Base-by-base conservation (phyloP, 2,329 filamentous ascomycete species). In the Ramularia endophylla region DNA sequence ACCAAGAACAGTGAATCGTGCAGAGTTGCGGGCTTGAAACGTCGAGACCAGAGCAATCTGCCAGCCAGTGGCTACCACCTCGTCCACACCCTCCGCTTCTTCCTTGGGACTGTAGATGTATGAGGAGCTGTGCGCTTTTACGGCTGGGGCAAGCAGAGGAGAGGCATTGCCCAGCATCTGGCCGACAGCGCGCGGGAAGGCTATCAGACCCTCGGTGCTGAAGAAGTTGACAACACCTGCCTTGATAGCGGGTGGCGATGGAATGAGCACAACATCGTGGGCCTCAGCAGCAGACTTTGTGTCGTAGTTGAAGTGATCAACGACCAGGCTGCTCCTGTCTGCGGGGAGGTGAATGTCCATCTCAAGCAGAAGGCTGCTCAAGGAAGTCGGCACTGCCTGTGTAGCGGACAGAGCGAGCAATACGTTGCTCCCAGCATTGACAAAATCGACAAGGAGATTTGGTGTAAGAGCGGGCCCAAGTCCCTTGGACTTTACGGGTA, bases 281-380 rank as follows among this genome's bases (percentile, higher is more conserved):
- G 81, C 78, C 51, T 95, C 88, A 36, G 80, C 61, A 4, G 90
- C 83, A 29, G 83, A 87, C 22, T 77, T 55, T 42, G 76, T 73
- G 60, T 97, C 90, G 68, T 92, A 92, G 70, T 87, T 85, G 79
- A 97, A 95, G 72, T 98, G 92, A 67, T 97, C 92, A 47, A 97
- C 83, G 5, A 95, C 83, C 43, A 90, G 72, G 43, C 86, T 81
- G 41, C 83, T 87, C 58, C 89, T 86, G 66, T 95, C 90, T 27
- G 79, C 69, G 28, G 92, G 87, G n/a, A 95, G 78, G 53, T 81
- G 74, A 59, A 98, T 85, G 61, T 95, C 90, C 63, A 95, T 75
- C 67, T 97, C 88, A 57, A 85, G 72, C 38, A 97, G 84, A 42
- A 94, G 74, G 30, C 84, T 83, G 52, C 81, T 80, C 55, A 95